A percentile compares a stretch with the other conserved stretches of the same genome.
These are phyloP conservation scores for Neurospora sp. DNA, from an alignment of 495 filamentous ascomycete genomes.

Conservation along the genomic window DNA sequence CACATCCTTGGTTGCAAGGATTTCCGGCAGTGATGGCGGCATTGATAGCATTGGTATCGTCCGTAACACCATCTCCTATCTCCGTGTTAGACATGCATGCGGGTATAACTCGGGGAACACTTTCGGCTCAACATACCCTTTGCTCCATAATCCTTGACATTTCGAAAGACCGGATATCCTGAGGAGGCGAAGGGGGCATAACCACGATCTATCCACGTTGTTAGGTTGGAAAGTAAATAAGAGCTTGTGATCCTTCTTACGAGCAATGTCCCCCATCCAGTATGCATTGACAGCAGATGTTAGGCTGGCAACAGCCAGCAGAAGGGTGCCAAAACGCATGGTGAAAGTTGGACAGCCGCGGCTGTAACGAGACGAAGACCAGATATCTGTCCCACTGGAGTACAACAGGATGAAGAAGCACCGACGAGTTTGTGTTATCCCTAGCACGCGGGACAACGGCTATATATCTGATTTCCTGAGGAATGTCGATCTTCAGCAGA, in stretches of 20 bases:
- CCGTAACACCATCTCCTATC: slow-evolving; percentile 44
- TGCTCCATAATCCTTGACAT: slow-evolving; percentile 52
- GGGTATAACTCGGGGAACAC: background rate
- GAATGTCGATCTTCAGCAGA: background rate
- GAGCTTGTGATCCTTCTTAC: slow-evolving; percentile 15
- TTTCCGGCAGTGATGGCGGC: slow-evolving; percentile 63
- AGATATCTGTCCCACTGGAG: background rate
- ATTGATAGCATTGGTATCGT: slow-evolving; percentile 83
- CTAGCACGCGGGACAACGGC: background rate
- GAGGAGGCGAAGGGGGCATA: slow-evolving; percentile 33
- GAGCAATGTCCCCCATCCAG: slow-evolving; percentile 35
- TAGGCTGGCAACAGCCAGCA: slow-evolving; percentile 30
- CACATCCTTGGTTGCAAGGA: slow-evolving; percentile 66
- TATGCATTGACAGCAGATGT: slow-evolving; percentile 29
- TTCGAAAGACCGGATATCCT: slow-evolving; percentile 47
- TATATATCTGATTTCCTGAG: background rate
- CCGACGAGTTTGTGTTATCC: background rate
- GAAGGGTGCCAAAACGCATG: slow-evolving; percentile 30
- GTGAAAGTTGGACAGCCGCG: slow-evolving; percentile 1
- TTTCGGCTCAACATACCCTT: slow-evolving; percentile 31
- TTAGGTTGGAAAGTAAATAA: background rate
- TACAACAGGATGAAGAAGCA: slow-evolving; percentile 5
- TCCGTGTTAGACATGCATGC: background rate
- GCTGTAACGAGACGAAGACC: background rate
- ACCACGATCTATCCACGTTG: slow-evolving; percentile 30